Conservation (phyloP, 2,329 filamentous ascomycete genomes). For the Simplicillium aogashimaense region DNA sequence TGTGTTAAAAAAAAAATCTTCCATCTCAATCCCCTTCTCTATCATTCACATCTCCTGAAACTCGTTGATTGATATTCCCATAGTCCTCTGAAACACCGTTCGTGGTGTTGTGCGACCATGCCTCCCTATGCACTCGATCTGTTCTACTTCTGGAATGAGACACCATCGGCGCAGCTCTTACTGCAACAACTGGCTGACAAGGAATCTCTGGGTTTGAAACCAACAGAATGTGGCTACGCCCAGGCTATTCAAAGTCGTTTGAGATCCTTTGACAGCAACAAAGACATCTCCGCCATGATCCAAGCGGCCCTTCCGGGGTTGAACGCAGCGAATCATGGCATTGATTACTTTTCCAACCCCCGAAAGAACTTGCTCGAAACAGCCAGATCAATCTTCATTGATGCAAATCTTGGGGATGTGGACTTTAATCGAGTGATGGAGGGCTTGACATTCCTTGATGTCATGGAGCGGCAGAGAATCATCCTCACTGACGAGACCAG, state of each 20-base stretch:
- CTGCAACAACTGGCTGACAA: constrained; percentile 1
- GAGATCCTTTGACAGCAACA: too few species aligned
- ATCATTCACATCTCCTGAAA: too few species aligned
- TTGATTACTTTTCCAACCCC: constrained; percentile 14
- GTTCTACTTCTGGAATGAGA: too few species aligned
- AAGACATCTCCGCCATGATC: too few species aligned
- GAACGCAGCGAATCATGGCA: too few species aligned
- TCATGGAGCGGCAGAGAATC: constrained; percentile 20
- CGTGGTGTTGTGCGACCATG: constrained; percentile 13
- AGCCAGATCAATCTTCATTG: constrained; percentile 16
- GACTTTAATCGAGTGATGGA: constrained; percentile 14
- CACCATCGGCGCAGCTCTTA: background rate
- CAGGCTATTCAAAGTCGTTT: too few species aligned
- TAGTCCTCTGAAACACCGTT: background rate
- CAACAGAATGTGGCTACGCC: too few species aligned
- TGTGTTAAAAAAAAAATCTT: too few species aligned
- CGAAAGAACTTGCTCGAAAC: constrained; percentile 16
- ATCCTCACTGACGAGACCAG: constrained; percentile 1
- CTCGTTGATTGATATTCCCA: too few species aligned
- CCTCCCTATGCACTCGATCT: constrained; percentile 18
- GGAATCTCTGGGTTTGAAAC: too few species aligned
- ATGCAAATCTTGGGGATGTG: constrained; percentile 16
- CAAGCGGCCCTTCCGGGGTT: too few species aligned
- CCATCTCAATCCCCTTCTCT: too few species aligned
- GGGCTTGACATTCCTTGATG: constrained; percentile 20